Base-by-base conservation (phyloP, 345 rosid species). In the Physaria fendleri region DNA sequence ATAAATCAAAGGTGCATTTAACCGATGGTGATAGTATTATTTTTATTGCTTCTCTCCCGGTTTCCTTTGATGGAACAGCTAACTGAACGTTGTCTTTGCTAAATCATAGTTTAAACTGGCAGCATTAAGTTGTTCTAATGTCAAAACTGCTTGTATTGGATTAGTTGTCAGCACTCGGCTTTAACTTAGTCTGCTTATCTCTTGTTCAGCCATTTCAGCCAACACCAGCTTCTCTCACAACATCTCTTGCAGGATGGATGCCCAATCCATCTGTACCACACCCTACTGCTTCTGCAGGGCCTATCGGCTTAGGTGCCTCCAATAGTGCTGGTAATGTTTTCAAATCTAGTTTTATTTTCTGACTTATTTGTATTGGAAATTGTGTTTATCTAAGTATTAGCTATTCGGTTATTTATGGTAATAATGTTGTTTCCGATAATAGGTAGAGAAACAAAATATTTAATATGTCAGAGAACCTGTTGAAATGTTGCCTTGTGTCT, bases 201-300 rank as follows among this genome's bases (percentile, higher is more conserved):
- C 5, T 38, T 49, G 27, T 51, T 58, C 79, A 78, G 79, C 82
- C 76, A 30, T 75, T 78, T 63, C 82, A 78, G 72, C 69, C 70
- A 25, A 66, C 71, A 62, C 82, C 73, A 42, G 77, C 79, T 54
- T 56, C 75, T 53, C 77, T 75, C 54, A 65, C 77, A 42, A 67
- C 82, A 49, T 72, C 82, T 48, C 78, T 70, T 54, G 80, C 80
- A 27, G 82, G 82, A 63, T 75, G 82, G 80, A 78, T 78, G 78
- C 69, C 79, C 54, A 75, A 69, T 55, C 78, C 82, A 66, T 72
- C 82, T 29, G 73, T 60, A 57, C 55, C 67, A 21, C 78, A 79
- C 62, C 78, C 68, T 42, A 27, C 74, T 30, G 72, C 51, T 49
- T 70, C 83, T 45, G 77, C 67, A 2, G 78, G 80, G 9, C 79